Conservation (phyloP, 129 eudicot species). For the Lactuca sativa region DNA sequence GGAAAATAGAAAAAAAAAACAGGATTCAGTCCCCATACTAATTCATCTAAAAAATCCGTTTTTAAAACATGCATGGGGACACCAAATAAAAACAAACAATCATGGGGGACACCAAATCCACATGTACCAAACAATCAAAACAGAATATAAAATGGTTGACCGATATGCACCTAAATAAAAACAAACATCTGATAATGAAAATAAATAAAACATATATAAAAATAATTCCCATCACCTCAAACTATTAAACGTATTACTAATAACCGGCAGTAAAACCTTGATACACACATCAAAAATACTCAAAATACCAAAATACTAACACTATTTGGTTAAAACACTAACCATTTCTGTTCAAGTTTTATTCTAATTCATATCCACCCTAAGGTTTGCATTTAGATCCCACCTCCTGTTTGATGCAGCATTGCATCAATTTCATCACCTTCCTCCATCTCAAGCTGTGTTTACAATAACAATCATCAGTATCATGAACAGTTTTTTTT, state of each 20-base stretch:
- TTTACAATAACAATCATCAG: constrained; percentile 1
- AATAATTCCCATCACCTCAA: not conserved
- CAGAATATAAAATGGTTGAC: too few species aligned
- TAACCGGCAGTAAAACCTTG: constrained; percentile 15
- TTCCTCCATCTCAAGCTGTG: constrained; percentile 61
- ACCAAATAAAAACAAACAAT: too few species aligned
- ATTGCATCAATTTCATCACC: constrained; percentile 61
- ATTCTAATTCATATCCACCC: constrained; percentile 30
- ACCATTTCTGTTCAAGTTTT: constrained; percentile 18
- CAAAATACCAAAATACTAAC: constrained; percentile 1
- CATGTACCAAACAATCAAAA: too few species aligned
- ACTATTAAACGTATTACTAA: not conserved
- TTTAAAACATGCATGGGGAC: too few species aligned
- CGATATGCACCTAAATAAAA: too few species aligned
- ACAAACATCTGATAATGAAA: not conserved
- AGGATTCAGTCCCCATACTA: too few species aligned
- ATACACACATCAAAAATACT: not conserved
- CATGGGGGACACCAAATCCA: too few species aligned
- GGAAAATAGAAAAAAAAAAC: too few species aligned
- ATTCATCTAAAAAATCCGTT: too few species aligned
- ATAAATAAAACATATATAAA: too few species aligned
- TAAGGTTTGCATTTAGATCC: constrained; percentile 10
- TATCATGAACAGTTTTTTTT: not conserved
- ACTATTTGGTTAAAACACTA: constrained; percentile 16
- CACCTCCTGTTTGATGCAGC: constrained; percentile 59